Evolutionary conservation across 805 yeast genomes (phyloP).

Genomic region (Wickerhamiella kurtzmanii): DNA sequence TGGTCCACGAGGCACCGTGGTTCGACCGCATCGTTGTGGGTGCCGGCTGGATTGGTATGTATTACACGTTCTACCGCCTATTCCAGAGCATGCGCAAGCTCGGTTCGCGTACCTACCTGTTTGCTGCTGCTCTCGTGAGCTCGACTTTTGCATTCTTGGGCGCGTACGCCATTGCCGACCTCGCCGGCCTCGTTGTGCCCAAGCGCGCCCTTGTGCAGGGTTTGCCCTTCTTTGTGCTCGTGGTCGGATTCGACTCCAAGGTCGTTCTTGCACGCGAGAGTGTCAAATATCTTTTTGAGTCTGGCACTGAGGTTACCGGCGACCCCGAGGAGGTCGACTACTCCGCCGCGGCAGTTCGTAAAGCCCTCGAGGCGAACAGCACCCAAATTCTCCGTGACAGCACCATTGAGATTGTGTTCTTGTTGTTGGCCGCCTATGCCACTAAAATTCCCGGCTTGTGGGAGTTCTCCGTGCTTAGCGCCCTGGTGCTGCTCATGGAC

Average conservation of each 20-base stretch:
- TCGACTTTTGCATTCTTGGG: slow-evolving; percentile 73
- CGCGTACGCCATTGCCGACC: slow-evolving; percentile 51
- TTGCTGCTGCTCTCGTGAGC: slow-evolving; percentile 60
- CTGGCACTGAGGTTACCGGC: slow-evolving; percentile 7
- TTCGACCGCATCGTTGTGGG: slow-evolving; percentile 72
- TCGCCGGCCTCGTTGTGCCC: slow-evolving; percentile 50
- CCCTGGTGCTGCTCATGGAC: slow-evolving; percentile 59
- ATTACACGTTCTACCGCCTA: slow-evolving; percentile 62
- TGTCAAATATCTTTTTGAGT: slow-evolving; percentile 24
- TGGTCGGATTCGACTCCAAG: slow-evolving; percentile 83
- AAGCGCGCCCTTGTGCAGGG: slow-evolving; percentile 75
- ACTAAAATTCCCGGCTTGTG: slow-evolving; percentile 53
- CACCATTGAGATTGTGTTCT: slow-evolving; percentile 54
- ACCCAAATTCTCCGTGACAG: slow-evolving; percentile 56
- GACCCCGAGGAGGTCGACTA: slow-evolving; percentile 15
- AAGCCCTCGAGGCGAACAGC: slow-evolving; percentile 27
- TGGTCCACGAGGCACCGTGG: slow-evolving; percentile 55
- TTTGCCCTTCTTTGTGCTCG: slow-evolving; percentile 81
- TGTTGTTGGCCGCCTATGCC: slow-evolving; percentile 41
- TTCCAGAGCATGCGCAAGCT: slow-evolving; percentile 61
- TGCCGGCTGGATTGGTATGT: slow-evolving; percentile 76
- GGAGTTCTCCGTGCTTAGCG: slow-evolving; percentile 66
- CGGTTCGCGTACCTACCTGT: slow-evolving; percentile 84
- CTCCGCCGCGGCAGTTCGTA: slow-evolving; percentile 34
- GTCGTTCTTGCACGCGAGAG: slow-evolving; percentile 45